Percentiles rank a stretch among this genome's conserved stretches.
phyloP scores from a whole-genome alignment of 306 rosid species.

The Hippophae rhamnoides region DNA sequence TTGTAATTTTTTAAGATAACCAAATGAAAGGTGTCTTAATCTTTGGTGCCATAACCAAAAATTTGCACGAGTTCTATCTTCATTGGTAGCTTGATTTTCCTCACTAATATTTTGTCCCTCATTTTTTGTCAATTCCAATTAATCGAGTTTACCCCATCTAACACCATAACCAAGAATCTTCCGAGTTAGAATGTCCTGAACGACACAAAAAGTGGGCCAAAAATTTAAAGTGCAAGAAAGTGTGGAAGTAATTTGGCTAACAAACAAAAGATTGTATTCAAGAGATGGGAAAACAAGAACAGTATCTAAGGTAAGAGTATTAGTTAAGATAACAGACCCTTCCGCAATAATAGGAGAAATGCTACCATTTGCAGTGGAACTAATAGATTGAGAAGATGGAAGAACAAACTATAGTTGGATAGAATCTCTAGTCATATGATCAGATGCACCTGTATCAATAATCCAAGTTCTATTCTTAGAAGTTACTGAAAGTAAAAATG shows the following conservation, averaged over 20 bases:
- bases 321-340: no score
- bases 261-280: not conserved
- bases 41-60: no score
- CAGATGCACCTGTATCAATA: no score
- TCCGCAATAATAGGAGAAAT: not conserved
- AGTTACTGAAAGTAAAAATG: no score
- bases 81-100: not conserved
- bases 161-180: constrained; percentile 6
- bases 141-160: not conserved
- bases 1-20: no score
- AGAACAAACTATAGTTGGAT: not conserved
- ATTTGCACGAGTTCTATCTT: no score
- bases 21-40: no score
- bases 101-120: not conserved
- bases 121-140: not conserved
- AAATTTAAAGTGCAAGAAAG: not conserved
- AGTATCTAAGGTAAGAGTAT: no score
- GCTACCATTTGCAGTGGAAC: not conserved
- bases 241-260: constrained; percentile 1
- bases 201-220: no score
- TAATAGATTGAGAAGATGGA: not conserved
- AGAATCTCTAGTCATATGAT: not conserved
- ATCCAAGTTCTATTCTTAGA: no score
- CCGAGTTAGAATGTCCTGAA: not conserved
- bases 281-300: not conserved